Evolutionary conservation across 2,329 filamentous ascomycete genomes (phyloP).

Genomic region (Scytalidium sp.): DNA sequence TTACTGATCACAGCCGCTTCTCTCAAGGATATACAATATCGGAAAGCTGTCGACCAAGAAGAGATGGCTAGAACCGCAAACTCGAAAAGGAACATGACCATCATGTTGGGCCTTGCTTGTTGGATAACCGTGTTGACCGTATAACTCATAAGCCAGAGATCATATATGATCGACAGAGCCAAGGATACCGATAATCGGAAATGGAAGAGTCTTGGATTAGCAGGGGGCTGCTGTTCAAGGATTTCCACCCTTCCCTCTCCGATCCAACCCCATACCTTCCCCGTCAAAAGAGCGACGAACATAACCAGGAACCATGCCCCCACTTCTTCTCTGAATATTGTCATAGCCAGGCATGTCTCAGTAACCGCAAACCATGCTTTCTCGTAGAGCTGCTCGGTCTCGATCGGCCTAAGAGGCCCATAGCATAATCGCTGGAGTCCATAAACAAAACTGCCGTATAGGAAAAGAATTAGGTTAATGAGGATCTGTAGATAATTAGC

Average conservation of each 20-base stretch:
- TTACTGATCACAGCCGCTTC: conserved; percentile 73
- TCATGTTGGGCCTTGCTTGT: conserved; percentile 93
- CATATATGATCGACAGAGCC: conserved; percentile 74
- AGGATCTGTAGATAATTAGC: conserved; percentile 61
- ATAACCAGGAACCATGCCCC: conserved; percentile 94
- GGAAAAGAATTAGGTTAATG: conserved; percentile 82
- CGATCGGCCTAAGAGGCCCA: conserved; percentile 84
- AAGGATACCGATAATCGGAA: conserved; percentile 76
- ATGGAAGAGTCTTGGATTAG: conserved; percentile 87
- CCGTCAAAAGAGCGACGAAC: conserved; percentile 89
- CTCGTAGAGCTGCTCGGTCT: conserved; percentile 96
- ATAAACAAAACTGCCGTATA: conserved; percentile 79
- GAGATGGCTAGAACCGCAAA: conserved; percentile 84
- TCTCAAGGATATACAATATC: conserved; percentile 75
- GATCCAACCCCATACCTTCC: conserved; percentile 99
- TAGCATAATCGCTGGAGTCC: conserved; percentile 88
- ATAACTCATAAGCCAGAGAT: conserved; percentile 77
- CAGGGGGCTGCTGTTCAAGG: conserved; percentile 89
- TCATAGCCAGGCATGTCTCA: conserved; percentile 96
- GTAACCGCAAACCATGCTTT: conserved; percentile 98
- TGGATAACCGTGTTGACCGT: conserved; percentile 79
- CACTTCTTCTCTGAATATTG: conserved; percentile 93
- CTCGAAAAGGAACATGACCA: conserved; percentile 99
- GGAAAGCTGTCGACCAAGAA: conserved; percentile 73
- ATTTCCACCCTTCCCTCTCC: conserved; percentile 92